Percentiles rank a stretch among this genome's conserved stretches.
Conservation (phyloP, 1,284 basidiomycete genomes). For the Sphagnurus paluster region DNA sequence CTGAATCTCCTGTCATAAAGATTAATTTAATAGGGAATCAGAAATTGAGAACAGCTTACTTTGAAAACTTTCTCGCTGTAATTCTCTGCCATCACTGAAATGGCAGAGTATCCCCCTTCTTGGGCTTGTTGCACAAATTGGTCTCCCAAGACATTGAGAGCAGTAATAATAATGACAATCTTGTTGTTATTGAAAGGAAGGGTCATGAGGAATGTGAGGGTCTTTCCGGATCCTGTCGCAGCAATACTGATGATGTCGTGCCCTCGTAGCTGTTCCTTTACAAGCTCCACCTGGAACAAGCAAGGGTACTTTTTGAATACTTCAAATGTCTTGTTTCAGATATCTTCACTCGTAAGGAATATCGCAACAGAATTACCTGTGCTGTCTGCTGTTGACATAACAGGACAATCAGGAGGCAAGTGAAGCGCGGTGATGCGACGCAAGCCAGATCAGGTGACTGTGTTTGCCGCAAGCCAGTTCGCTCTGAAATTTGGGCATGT, state of each 20-base stretch:
- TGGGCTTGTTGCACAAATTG: slow-evolving; percentile 10
- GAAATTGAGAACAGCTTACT: not conserved
- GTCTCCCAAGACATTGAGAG: slow-evolving; percentile 18
- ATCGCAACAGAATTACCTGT: too few relatives aligned
- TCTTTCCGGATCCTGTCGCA: slow-evolving; percentile 29
- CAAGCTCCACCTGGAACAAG: too few relatives aligned
- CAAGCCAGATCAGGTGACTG: too few relatives aligned
- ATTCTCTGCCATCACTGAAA: slow-evolving; percentile 9
- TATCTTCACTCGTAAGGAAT: too few relatives aligned
- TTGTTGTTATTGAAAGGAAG: slow-evolving; percentile 15
- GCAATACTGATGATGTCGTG: slow-evolving; percentile 25
- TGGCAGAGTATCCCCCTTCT: slow-evolving; percentile 3
- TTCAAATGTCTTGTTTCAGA: too few relatives aligned
- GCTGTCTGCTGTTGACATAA: too few relatives aligned
- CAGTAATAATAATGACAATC: slow-evolving; percentile 18
- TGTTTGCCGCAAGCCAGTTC: too few relatives aligned
- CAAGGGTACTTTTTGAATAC: too few relatives aligned
- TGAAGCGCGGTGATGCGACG: too few relatives aligned
- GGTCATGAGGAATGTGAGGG: slow-evolving; percentile 23
- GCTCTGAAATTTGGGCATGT: too few relatives aligned
- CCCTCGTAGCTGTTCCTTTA: too few relatives aligned
- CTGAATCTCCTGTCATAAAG: not conserved
- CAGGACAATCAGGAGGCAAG: too few relatives aligned
- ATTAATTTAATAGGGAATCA: not conserved
- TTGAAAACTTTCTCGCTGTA: not conserved